Evolutionary conservation across 805 yeast genomes (phyloP), one percentile per base, ranked within the genome.

Genomic region (Kazachstania bromeliacearum): DNA sequence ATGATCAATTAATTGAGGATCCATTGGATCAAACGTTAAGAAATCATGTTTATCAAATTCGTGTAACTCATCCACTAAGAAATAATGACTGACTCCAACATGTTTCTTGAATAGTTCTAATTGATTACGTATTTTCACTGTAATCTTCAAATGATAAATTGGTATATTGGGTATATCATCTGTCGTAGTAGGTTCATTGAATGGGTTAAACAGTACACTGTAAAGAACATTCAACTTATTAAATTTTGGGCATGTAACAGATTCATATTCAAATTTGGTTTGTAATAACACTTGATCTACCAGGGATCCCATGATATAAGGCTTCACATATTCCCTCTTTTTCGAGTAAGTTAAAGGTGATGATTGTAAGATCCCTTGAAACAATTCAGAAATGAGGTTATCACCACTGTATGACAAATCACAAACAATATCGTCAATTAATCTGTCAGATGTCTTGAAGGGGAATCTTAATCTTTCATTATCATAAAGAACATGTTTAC

Each of bases 361-460:
- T 3, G 38, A 28, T 28, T 40, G 45, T 20, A 64, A 39, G 4
- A 64, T 43, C n/a, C 67, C 63, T 23, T 23, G 26, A 23, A n/a
- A 23, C n/a, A 10, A n/a, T 23, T 23, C 26, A 3, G 26, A 23
- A 10, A 23, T 10, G 26, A 23, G 26, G 26, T n/a, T 23, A 10
- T 23, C n/a, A 10, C 4, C 26, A 23, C 33, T 16, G 21, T 17
- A 64, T 22, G 57, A 43, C 7, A 69, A 51, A 40, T 67, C 72
- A 21, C 63, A 67, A 35, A 70, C 60, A 21, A 81, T 50, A 48
- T 81, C 89, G 51, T 79, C 85, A 16, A 80, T 46, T 15, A 82
- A 63, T 37, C 89, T 62, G 47, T 81, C 81, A 5, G 78, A 57
- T 0, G 89, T 79, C 47, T 81, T 82, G 58, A 74, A 73, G 4